Evolutionary conservation across 805 yeast genomes (phyloP).

Genomic region (Ogataea wickerhamii): DNA sequence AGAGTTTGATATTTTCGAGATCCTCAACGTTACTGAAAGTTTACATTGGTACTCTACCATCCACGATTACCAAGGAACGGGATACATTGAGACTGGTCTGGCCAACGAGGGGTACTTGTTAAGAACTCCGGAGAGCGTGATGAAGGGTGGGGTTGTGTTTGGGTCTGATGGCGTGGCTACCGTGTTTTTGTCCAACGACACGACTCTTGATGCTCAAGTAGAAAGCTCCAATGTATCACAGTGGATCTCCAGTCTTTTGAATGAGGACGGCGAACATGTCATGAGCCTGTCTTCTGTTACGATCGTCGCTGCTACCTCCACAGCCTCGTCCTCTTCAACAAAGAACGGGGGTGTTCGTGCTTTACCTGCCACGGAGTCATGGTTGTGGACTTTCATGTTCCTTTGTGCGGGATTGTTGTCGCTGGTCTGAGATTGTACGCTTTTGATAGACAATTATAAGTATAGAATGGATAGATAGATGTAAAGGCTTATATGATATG

Average conservation of each 20-base stretch:
- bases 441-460: too few species aligned
- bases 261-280: conserved; percentile 12
- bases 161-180: conserved; percentile 56
- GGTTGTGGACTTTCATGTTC: background rate
- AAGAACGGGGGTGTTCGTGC: conserved; percentile 4
- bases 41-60: conserved; percentile 59
- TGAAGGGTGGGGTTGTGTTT: conserved; percentile 72
- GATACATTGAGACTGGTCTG: conserved; percentile 57
- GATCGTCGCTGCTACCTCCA: conserved; percentile 1
- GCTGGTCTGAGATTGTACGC: background rate
- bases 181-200: conserved; percentile 56
- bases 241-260: conserved; percentile 39
- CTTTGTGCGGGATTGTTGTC: background rate
- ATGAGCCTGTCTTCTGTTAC: conserved; percentile 21
- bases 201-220: conserved; percentile 46
- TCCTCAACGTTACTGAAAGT: conserved; percentile 58
- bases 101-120: conserved; percentile 52
- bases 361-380: background rate
- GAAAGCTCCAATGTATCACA: conserved; percentile 39
- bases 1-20: conserved; percentile 74
- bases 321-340: conserved; percentile 1
- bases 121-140: conserved; percentile 48
- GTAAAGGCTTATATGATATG: too few species aligned
- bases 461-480: too few species aligned
- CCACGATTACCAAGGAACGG: conserved; percentile 75